Base-by-base conservation (phyloP, 2,329 filamentous ascomycete genomes). In the Aspergillus amoenus region DNA sequence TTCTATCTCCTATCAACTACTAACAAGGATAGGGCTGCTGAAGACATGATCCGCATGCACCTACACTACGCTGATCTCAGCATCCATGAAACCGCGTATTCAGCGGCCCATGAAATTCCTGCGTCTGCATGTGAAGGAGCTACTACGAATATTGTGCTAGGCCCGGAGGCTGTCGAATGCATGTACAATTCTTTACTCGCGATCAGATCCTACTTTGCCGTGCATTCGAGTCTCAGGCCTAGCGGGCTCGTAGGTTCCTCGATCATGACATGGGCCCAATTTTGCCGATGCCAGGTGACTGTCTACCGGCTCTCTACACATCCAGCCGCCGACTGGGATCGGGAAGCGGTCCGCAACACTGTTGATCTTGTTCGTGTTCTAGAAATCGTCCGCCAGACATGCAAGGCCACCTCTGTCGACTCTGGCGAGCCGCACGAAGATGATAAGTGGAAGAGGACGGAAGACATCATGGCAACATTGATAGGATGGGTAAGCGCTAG, bases 341-440 rank as follows among this genome's bases (percentile, higher is more conserved):
- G 34, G 3, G 6, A 15, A 0, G 22, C 34, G 5, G 52, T 48
- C 5, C 21, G n/a, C 5, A 39, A 30, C 2, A 48, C 37, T 1
- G 5, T 48, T 12, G 63, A 68, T 12, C 27, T 52, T 6, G 9
- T 44, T 5, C 9, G 22, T 2, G 17, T 52, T 0, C 13, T 44
- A 7, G n/a, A 30, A 9, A 8, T 5, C 15, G 15, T 46, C 13
- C 13, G 7, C 3, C 4, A 15, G 15, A 15, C 6, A 24, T 11
- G 11, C n/a, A 27, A 13, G 3, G 12, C 27, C 2, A 1, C 32
- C 22, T 13, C 21, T 12, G 12, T 22, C 9, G 13, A 27, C 5
- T n/a, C 44, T 11, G 18, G 24, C 4, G 44, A 18, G 13, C 24
- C 44, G 3, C 30, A 30, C 37, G 5, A 6, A 4, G 37, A 40